Conservation (phyloP, 2,329 filamentous ascomycete genomes). For the Epicoccum nigrum region DNA sequence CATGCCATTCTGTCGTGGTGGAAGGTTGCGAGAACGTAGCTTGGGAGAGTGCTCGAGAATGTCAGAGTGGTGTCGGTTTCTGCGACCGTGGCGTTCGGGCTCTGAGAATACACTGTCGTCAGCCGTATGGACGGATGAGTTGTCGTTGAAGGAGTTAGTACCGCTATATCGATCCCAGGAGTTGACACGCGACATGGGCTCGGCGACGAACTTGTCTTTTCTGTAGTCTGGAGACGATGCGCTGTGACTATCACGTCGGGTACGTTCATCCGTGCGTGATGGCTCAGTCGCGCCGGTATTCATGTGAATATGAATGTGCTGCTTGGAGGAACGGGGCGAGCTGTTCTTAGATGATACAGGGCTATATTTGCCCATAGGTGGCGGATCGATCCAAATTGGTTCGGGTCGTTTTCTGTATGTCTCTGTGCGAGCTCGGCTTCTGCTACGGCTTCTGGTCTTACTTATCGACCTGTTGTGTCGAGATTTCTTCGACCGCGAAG, state of each 20-base stretch:
- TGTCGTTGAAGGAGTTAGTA: slow-evolving; percentile 25
- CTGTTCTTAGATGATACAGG: slow-evolving; percentile 19
- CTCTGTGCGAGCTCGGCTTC: slow-evolving; percentile 15
- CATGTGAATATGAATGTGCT: slow-evolving; percentile 31
- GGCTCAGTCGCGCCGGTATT: slow-evolving; percentile 20
- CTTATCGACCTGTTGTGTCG: slow-evolving; percentile 18
- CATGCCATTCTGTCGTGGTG: background rate
- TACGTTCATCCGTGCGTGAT: slow-evolving; percentile 13
- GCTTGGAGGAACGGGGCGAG: slow-evolving; percentile 25
- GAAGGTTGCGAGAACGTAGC: slow-evolving; percentile 3
- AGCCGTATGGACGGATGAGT: slow-evolving; percentile 27
- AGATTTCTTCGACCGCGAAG: slow-evolving; percentile 18
- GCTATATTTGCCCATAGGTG: slow-evolving; percentile 27
- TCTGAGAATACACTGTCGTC: slow-evolving; percentile 30
- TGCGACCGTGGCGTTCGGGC: slow-evolving; percentile 14
- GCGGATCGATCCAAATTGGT: slow-evolving; percentile 20
- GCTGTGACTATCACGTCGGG: slow-evolving; percentile 16
- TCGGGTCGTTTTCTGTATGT: slow-evolving; percentile 20
- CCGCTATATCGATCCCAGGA: slow-evolving; percentile 31
- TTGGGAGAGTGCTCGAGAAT: slow-evolving; percentile 1
- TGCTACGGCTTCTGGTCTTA: slow-evolving; percentile 19
- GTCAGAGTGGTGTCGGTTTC: slow-evolving; percentile 1
- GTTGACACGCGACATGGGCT: slow-evolving; percentile 26
- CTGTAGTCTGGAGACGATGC: slow-evolving; percentile 17
- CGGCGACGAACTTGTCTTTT: slow-evolving; percentile 11